These are phyloP conservation scores for Epichloe aotearoae DNA, from an alignment of 2,329 filamentous ascomycete genomes.

Conservation along the genomic window DNA sequence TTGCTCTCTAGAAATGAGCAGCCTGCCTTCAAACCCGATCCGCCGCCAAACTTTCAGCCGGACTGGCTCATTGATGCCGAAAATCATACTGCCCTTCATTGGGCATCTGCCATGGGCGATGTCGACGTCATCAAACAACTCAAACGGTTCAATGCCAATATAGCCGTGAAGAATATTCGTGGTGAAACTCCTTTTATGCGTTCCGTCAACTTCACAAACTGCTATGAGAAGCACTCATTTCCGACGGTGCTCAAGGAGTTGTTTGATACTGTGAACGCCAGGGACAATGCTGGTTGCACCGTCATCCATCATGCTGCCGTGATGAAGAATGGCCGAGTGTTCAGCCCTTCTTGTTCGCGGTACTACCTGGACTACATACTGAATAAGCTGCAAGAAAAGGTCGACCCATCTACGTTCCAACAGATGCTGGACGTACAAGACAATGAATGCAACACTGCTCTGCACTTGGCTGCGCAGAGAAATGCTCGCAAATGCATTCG, in stretches of 20 bases:
- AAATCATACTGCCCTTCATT: conserved; percentile 85
- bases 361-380: conserved; percentile 91
- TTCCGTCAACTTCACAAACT: conserved; percentile 92
- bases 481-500: conserved; percentile 85
- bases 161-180: conserved; percentile 55
- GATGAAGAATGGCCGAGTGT: conserved; percentile 67
- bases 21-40: conserved; percentile 57
- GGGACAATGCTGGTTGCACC: conserved; percentile 71
- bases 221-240: conserved; percentile 87
- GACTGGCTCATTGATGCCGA: conserved; percentile 91
- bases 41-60: conserved; percentile 74
- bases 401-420: conserved; percentile 64
- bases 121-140: conserved; percentile 82
- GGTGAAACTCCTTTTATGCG: conserved; percentile 91
- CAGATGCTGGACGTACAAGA: conserved; percentile 72
- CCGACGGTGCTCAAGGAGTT: conserved; percentile 72
- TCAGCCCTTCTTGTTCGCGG: conserved; percentile 75
- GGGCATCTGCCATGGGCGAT: conserved; percentile 96
- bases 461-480: conserved; percentile 61
- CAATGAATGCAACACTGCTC: conserved; percentile 75
- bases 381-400: conserved; percentile 69
- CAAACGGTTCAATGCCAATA: conserved; percentile 63
- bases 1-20: conserved; percentile 73
- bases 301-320: conserved; percentile 91
- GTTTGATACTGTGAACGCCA: conserved; percentile 63